Evolutionary conservation across 2,329 filamentous ascomycete species (phyloP).

Genomic region (Cladosporium sp.): DNA sequence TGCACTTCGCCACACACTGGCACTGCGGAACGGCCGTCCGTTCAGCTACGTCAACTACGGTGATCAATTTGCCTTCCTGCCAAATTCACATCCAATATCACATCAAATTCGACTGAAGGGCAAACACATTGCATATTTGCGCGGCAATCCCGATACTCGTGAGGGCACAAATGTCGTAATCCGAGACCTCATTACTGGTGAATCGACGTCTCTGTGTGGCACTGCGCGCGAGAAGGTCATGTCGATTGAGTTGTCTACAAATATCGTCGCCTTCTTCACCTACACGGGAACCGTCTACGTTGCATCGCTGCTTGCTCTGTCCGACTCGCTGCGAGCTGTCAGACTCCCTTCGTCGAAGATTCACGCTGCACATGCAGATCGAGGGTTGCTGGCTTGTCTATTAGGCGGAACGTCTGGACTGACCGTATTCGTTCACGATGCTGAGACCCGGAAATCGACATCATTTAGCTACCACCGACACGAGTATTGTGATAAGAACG

Average conservation of each 20-base stretch:
- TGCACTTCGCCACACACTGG: constrained; percentile 25
- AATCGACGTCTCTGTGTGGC: constrained; percentile 3
- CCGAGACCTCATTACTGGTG: constrained; percentile 22
- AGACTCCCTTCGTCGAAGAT: constrained; percentile 2
- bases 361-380: not conserved
- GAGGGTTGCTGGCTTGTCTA: not conserved
- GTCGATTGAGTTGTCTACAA: constrained; percentile 21
- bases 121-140: constrained; percentile 25
- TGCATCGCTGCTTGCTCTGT: constrained; percentile 8
- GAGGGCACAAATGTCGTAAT: constrained; percentile 23
- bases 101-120: constrained; percentile 21
- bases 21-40: constrained; percentile 24
- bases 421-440: constrained; percentile 3
- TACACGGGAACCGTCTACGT: constrained; percentile 24
- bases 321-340: not conserved
- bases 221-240: constrained; percentile 26
- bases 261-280: constrained; percentile 24
- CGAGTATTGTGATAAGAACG: not conserved
- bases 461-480: not conserved
- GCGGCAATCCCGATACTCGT: not conserved
- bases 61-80: not conserved
- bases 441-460: not conserved
- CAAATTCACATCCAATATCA: not conserved
- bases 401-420: not conserved
- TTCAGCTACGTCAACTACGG: constrained; percentile 19